Conservation (phyloP, 148 eudicot genomes). For the Chenopodium berlandieri region DNA sequence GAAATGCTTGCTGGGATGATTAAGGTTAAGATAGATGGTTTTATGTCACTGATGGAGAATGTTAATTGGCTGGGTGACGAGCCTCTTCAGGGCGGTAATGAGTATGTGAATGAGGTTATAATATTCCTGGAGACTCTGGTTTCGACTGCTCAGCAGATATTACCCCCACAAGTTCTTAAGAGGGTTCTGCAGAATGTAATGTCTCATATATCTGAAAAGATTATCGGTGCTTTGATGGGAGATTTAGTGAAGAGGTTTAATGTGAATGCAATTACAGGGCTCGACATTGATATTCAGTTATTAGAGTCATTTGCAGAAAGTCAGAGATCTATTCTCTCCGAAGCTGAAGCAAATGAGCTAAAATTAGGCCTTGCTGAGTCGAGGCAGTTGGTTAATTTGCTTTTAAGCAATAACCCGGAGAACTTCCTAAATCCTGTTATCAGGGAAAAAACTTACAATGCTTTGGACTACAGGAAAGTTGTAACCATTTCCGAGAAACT, state of each 20-base stretch:
- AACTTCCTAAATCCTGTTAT: slow-evolving; percentile 89
- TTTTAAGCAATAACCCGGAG: slow-evolving; percentile 85
- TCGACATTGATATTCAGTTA: slow-evolving; percentile 68
- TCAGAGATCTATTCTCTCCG: slow-evolving; percentile 62
- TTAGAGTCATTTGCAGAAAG: slow-evolving; percentile 87
- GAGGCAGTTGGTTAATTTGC: slow-evolving; percentile 82
- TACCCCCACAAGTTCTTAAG: slow-evolving; percentile 78
- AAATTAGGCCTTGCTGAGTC: slow-evolving; percentile 69
- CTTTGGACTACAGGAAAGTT: slow-evolving; percentile 87
- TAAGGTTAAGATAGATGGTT: slow-evolving; percentile 85
- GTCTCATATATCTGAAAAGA: slow-evolving; percentile 80
- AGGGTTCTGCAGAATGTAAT: slow-evolving; percentile 78
- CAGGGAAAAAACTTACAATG: slow-evolving; percentile 80
- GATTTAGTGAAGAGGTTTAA: slow-evolving; percentile 83
- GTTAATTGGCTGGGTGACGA: slow-evolving; percentile 96
- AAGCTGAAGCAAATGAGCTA: slow-evolving; percentile 61
- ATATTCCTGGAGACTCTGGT: slow-evolving; percentile 85
- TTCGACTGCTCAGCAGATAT: slow-evolving; percentile 93
- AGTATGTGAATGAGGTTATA: slow-evolving; percentile 91
- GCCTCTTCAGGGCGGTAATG: slow-evolving; percentile 72
- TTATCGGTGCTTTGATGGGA: slow-evolving; percentile 66
- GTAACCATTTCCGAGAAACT: slow-evolving; percentile 77
- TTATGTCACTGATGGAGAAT: slow-evolving; percentile 77
- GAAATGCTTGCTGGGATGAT: slow-evolving; percentile 89
- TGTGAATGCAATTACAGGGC: slow-evolving; percentile 72